Conservation (phyloP, 768 basidiomycete genomes). For the Trametes punicea region DNA sequence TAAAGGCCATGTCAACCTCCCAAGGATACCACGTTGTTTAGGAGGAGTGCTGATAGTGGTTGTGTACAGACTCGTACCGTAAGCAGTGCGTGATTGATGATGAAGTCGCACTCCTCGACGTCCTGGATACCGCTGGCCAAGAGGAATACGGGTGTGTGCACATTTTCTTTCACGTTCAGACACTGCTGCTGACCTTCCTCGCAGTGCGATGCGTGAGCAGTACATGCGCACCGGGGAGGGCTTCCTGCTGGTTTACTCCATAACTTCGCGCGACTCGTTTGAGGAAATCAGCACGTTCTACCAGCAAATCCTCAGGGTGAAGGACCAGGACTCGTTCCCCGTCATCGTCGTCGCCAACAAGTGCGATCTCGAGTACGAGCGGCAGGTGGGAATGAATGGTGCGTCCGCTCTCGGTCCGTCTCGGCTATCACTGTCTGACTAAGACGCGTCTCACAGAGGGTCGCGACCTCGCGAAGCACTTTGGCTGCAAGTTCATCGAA, state of each 20-base stretch:
- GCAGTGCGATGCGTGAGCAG: conserved; percentile 96
- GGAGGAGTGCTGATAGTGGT: background rate
- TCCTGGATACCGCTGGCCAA: conserved; percentile 96
- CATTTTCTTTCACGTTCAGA: background rate
- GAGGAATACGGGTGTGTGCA: conserved; percentile 93
- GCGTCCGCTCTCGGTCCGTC: conserved; percentile 20
- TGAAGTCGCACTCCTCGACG: conserved; percentile 96
- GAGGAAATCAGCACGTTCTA: conserved; percentile 97
- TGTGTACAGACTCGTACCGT: conserved; percentile 79
- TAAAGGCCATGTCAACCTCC: background rate
- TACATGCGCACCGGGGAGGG: conserved; percentile 99
- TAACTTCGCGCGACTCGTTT: conserved; percentile 96
- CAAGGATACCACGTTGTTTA: background rate
- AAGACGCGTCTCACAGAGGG: conserved; percentile 65
- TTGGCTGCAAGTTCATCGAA: conserved; percentile 92
- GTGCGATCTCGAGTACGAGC: conserved; percentile 91
- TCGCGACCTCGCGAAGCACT: conserved; percentile 91
- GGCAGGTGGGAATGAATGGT: conserved; percentile 96
- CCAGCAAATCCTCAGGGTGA: conserved; percentile 93
- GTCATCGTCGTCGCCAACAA: conserved; percentile 98
- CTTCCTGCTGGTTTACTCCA: conserved; percentile 96
- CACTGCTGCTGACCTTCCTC: background rate
- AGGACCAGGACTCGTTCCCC: conserved; percentile 94
- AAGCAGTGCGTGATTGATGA: conserved; percentile 98
- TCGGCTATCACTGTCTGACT: background rate